Base-by-base conservation (phyloP, 495 filamentous ascomycete species). In the Hyaloscypha variabilis region DNA sequence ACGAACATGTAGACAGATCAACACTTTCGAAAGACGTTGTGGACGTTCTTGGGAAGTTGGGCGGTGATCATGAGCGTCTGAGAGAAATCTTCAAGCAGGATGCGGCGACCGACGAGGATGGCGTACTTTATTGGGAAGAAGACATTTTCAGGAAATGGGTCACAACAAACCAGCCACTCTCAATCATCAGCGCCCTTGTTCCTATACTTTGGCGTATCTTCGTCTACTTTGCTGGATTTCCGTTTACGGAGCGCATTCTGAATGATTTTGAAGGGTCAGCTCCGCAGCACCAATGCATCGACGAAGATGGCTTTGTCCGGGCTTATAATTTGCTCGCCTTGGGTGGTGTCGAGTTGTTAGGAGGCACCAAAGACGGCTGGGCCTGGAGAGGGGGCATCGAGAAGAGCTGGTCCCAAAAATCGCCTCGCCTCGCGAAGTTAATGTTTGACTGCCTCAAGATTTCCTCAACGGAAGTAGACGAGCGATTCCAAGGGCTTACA, bases 41-140 rank as follows among this genome's bases (percentile, higher is more conserved):
- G 26, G 54, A 57, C 6, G 54, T 57, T 57, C 54, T 57, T 57
- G 54, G 54, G 54, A 57, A 26, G 54, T 57, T 57, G 54, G n/a
- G 6, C 54, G 54, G 28, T 57, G 28, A 57, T 57, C 54, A 8
- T 57, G 54, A 57, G 54, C 54, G 28, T 57, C 54, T 57, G 54
- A 57, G 54, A 57, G 54, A 57, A 21, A 57, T 57, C 6, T 57
- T 57, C 54, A 57, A 57, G 54, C 54, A 57, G 54, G 29, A 71
- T 66, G 23, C 77, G 75, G 39, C 25, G 58, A 25, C 58, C 11
- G 75, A 85, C 56, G 76, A 79, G 51, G 75, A 75, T 6, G 77
- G 82, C 36, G 68, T 78, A 57, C 75, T 75, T 60, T 78, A 79
- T 46, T 57, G 54, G 54, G 54, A 57, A 8, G 54, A 57, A 57